These are phyloP conservation scores for Cymodocea nodosa DNA, from an alignment of 116 monocot genomes.

Conservation along the genomic window DNA sequence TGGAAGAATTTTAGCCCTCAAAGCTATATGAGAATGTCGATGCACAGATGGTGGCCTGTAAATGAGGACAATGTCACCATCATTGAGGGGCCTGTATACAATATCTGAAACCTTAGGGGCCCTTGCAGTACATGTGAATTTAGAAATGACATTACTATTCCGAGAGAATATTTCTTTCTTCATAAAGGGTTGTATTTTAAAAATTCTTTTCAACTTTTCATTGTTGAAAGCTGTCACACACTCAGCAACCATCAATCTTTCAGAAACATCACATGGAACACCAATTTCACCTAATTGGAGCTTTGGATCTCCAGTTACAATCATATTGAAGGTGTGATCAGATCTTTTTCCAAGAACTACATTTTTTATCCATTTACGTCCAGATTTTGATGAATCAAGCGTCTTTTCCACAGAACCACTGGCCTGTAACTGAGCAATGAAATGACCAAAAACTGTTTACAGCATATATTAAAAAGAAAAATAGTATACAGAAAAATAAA, in stretches of 20 bases:
- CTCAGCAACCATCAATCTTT: slow-evolving; percentile 41
- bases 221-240: slow-evolving; percentile 40
- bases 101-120: slow-evolving; percentile 45
- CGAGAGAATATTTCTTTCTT: not conserved
- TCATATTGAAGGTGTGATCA: slow-evolving; percentile 67
- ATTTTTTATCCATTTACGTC: slow-evolving; percentile 75
- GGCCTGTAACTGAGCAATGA: slow-evolving; percentile 33
- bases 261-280: slow-evolving; percentile 35
- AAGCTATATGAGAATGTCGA: slow-evolving; percentile 71
- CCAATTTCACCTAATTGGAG: slow-evolving; percentile 70
- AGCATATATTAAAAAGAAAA: not conserved
- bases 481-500: not conserved
- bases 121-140: not conserved
- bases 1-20: slow-evolving; percentile 55
- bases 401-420: slow-evolving; percentile 19
- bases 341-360: slow-evolving; percentile 61
- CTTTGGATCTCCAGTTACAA: slow-evolving; percentile 80
- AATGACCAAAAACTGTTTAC: not conserved
- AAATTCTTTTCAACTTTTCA: slow-evolving; percentile 19
- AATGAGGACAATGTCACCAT: slow-evolving; percentile 70
- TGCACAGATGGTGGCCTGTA: slow-evolving; percentile 86
- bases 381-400: slow-evolving; percentile 22
- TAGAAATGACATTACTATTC: not conserved
- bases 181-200: slow-evolving; percentile 14
- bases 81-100: slow-evolving; percentile 44